Conservation (phyloP, 352 stramenopile genomes). For the Saprolegnia diclina region DNA sequence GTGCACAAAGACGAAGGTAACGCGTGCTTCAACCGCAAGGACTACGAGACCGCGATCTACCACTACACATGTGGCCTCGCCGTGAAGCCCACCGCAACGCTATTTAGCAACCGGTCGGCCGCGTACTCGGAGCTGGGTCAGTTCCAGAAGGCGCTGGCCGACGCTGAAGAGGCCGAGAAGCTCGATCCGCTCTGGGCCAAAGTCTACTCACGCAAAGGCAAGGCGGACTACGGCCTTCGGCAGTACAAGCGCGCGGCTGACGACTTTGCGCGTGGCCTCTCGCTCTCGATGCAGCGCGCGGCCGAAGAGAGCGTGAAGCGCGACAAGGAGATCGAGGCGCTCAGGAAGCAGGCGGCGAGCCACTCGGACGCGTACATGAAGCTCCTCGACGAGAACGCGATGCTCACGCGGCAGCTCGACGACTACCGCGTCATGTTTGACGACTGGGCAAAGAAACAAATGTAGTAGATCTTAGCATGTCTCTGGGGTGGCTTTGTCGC, state of each 20-base stretch:
- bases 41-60: conserved; percentile 45
- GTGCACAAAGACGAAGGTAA: conserved; percentile 63
- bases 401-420: conserved; percentile 63
- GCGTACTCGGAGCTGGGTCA: conserved; percentile 55
- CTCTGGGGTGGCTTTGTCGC: conserved; percentile 12
- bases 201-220: conserved; percentile 65
- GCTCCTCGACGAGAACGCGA: conserved; percentile 65
- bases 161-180: conserved; percentile 23
- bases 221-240: conserved; percentile 62
- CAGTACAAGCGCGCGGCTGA: conserved; percentile 63
- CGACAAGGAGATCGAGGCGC: conserved; percentile 64
- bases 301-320: conserved; percentile 57
- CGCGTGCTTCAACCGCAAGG: conserved; percentile 49
- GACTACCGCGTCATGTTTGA: conserved; percentile 80
- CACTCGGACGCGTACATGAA: conserved; percentile 67
- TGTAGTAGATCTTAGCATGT: conserved; percentile 34
- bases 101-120: conserved; percentile 75
- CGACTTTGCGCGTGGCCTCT: conserved; percentile 62
- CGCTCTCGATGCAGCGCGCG: conserved; percentile 64
- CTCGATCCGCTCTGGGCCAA: conserved; percentile 33
- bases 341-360: conserved; percentile 59
- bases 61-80: conserved; percentile 66
- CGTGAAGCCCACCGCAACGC: conserved; percentile 46
- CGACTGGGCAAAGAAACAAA: conserved; percentile 79
- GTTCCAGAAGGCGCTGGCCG: conserved; percentile 23